Evolutionary conservation across 805 yeast species (phyloP), one percentile per base, ranked within the genome.

Genomic region (Ogataea paraovalis): DNA sequence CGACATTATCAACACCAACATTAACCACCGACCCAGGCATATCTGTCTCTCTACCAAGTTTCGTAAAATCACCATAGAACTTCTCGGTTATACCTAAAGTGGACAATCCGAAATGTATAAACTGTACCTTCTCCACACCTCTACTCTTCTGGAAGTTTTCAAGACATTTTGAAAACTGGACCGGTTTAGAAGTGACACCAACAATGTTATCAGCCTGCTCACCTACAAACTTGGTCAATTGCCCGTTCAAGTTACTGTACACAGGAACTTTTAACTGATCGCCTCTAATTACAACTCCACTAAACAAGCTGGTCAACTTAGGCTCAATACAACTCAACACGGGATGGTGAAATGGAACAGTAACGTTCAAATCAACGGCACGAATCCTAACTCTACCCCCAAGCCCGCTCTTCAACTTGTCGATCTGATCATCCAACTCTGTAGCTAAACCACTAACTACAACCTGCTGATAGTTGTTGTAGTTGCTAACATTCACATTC

Each of bases 311-410:
- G 9, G 37, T 23, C 13, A 68, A 50, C 14, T 59, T 59, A 3
- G 50, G 46, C 42, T 61, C 57, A 3, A 68, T 63, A 14, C 62
- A 58, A 6, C 50, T 30, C 27, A 68, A 51, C n/a, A 65, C 40
- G 7, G 67, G 61, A 46, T 64, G 57, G 46, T 68, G 72, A 45
- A 66, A 69, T 18, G 72, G 71, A 6, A 67, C 53, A 5, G 48
- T 43, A 2, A 68, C 67, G 6, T 53, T 42, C 22, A 68, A 44
- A 51, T 67, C 66, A n/a, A 64, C 48, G 8, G 54, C 43, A 22
- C 58, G 52, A 10, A 65, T 37, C 28, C 64, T 46, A 2, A 61
- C 56, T 40, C 57, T 54, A 2, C 43, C 36, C 1, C 54, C 54
- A 4, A 62, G 39, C 13, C 33, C 34, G 5, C 43, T 36, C 16